Evolutionary conservation across 768 basidiomycete genomes (phyloP).

Genomic region (Leccinum arenicola): DNA sequence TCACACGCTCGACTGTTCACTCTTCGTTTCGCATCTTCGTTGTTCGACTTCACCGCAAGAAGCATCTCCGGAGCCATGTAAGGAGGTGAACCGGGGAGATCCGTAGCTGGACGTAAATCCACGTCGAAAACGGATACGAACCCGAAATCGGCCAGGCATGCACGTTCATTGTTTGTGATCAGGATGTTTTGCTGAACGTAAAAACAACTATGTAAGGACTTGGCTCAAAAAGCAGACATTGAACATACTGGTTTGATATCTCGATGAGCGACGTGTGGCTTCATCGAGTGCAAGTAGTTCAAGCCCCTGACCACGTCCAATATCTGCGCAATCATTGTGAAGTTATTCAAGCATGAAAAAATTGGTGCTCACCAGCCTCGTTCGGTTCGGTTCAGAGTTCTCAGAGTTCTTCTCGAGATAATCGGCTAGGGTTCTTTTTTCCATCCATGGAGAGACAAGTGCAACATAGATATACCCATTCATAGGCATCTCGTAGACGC

Average conservation of each 20-base stretch:
- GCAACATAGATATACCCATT: constrained; percentile 15
- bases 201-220: constrained; percentile 5
- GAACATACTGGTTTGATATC: constrained; percentile 31
- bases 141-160: constrained; percentile 52
- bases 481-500: constrained; percentile 22
- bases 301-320: constrained; percentile 44
- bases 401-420: constrained; percentile 28
- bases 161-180: constrained; percentile 37
- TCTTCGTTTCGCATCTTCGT: constrained; percentile 1
- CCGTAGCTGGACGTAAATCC: constrained; percentile 10
- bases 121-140: constrained; percentile 26
- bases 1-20: constrained; percentile 34
- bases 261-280: constrained; percentile 34
- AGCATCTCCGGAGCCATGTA: constrained; percentile 30
- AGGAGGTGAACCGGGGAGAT: constrained; percentile 13
- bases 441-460: constrained; percentile 42
- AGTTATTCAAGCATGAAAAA: background rate
- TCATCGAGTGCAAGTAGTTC: constrained; percentile 40
- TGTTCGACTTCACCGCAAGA: background rate
- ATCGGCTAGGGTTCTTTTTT: constrained; percentile 27
- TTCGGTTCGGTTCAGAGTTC: constrained; percentile 23
- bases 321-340: constrained; percentile 28
- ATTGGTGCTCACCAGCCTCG: constrained; percentile 30
- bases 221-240: background rate
- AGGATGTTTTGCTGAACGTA: constrained; percentile 44